Evolutionary conservation across 2,329 filamentous ascomycete species (phyloP).

Genomic region (Aspergillus transmontanensis): DNA sequence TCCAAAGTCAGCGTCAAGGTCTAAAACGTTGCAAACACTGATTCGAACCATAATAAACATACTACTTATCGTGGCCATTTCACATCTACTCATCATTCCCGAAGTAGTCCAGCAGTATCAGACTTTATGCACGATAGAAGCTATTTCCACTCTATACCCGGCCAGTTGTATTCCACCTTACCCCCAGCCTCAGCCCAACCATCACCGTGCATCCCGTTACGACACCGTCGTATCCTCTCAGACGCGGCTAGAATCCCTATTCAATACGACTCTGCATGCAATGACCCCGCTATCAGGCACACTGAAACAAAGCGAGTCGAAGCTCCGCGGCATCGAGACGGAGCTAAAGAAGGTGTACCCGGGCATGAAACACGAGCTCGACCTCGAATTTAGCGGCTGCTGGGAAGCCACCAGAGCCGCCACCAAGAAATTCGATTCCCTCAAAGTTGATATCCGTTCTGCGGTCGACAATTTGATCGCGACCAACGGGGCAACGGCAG

Average conservation of each 20-base stretch:
- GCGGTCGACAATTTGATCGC: constrained; percentile 38
- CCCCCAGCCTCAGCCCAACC: constrained; percentile 13
- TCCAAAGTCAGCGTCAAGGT: neutral
- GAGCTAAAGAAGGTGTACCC: constrained; percentile 32
- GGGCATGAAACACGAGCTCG: constrained; percentile 35
- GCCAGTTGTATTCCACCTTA: constrained; percentile 28
- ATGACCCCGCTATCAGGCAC: constrained; percentile 27
- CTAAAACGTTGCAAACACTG: constrained; percentile 7
- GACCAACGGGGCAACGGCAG: constrained; percentile 13
- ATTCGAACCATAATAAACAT: constrained; percentile 28
- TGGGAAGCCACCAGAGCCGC: constrained; percentile 35
- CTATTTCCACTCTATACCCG: constrained; percentile 30
- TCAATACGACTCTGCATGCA: constrained; percentile 31
- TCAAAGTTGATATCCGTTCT: constrained; percentile 39
- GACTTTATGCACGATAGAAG: constrained; percentile 28
- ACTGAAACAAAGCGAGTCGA: constrained; percentile 35
- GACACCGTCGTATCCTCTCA: constrained; percentile 21
- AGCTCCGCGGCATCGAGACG: constrained; percentile 30
- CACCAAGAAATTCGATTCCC: constrained; percentile 36
- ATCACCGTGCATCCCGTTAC: constrained; percentile 10
- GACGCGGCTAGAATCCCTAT: constrained; percentile 31
- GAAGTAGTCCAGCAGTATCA: constrained; percentile 38
- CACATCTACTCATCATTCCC: constrained; percentile 38
- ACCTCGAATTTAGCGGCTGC: constrained; percentile 41
- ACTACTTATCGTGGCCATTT: constrained; percentile 31